Conservation (phyloP, 208 protist genomes). For the Strigomonas galati region DNA sequence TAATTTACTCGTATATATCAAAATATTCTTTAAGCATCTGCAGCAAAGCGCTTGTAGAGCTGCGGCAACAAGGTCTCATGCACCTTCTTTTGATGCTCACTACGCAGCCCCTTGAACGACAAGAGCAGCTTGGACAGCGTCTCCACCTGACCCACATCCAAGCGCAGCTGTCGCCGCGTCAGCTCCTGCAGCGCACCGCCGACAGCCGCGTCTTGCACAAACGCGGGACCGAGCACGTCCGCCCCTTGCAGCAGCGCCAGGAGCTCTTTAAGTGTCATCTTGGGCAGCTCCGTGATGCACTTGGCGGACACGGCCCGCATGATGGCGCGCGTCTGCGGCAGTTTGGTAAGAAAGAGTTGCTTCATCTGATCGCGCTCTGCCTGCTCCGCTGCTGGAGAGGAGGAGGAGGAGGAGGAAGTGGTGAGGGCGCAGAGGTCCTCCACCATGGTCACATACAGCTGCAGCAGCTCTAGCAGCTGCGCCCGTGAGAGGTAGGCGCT, state of each 20-base stretch:
- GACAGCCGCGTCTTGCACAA: conserved; percentile 60
- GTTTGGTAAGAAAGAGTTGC: not conserved
- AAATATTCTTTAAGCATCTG: no score
- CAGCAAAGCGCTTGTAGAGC: not conserved
- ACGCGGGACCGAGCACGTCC: conserved; percentile 38
- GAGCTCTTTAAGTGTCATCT: conserved; percentile 40
- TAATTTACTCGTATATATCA: no score
- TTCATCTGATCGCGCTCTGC: conserved; percentile 18
- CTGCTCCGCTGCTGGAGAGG: not conserved
- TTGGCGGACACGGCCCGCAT: conserved; percentile 48
- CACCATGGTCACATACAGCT: conserved; percentile 40
- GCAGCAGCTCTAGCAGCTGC: conserved; percentile 57
- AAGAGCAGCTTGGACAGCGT: conserved; percentile 28
- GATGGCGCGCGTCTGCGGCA: conserved; percentile 39
- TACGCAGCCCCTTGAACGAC: conserved; percentile 32
- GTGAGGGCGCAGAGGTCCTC: conserved; percentile 21
- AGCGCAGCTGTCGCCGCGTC: conserved; percentile 17
- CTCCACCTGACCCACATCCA: conserved; percentile 25
- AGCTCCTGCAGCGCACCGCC: conserved; percentile 66
- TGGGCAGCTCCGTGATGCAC: conserved; percentile 44
- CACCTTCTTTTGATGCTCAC: not conserved
- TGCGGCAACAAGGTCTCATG: not conserved
- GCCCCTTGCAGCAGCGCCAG: conserved; percentile 60
- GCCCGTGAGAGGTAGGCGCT: conserved; percentile 52
- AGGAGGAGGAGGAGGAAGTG: not conserved